These are phyloP conservation scores for Trichosporon sp. DNA, from an alignment of 1,284 basidiomycete species.

Conservation along the genomic window DNA sequence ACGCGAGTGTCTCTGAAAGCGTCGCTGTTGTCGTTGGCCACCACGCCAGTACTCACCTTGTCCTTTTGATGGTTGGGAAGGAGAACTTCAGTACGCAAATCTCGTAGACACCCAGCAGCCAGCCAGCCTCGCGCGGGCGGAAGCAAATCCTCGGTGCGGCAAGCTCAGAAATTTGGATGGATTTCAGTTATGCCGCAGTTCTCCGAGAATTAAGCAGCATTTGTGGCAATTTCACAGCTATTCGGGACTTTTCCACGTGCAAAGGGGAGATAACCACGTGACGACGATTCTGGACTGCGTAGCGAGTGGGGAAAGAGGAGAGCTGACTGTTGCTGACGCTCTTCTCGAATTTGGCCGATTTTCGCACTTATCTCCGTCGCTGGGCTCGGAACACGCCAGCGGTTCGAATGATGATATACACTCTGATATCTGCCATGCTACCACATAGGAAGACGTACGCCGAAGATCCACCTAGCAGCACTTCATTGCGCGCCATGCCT, in stretches of 20 bases:
- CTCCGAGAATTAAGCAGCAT: not conserved
- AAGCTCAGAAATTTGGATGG: not conserved
- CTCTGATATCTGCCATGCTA: too few species aligned
- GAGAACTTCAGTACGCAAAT: not conserved
- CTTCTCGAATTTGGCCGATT: too few species aligned
- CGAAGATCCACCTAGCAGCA: too few species aligned
- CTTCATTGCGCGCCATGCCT: too few species aligned
- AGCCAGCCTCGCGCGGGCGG: not conserved
- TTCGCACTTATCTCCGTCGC: too few species aligned
- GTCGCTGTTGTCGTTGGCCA: constrained; percentile 5
- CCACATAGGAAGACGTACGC: too few species aligned
- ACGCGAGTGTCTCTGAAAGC: not conserved
- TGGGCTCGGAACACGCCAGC: too few species aligned
- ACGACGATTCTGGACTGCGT: too few species aligned
- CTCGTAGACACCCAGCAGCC: not conserved
- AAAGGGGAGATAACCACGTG: not conserved
- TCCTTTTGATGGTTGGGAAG: constrained; percentile 18
- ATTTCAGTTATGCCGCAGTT: not conserved
- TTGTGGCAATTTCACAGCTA: not conserved
- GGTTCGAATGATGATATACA: too few species aligned
- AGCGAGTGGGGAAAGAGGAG: too few species aligned
- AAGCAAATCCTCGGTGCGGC: not conserved
- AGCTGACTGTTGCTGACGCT: too few species aligned
- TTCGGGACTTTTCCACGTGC: not conserved
- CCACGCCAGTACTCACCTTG: not conserved